phyloP scores from a whole-genome alignment of 2,329 filamentous ascomycete genomes.

The Rugonectria rugulosa region DNA sequence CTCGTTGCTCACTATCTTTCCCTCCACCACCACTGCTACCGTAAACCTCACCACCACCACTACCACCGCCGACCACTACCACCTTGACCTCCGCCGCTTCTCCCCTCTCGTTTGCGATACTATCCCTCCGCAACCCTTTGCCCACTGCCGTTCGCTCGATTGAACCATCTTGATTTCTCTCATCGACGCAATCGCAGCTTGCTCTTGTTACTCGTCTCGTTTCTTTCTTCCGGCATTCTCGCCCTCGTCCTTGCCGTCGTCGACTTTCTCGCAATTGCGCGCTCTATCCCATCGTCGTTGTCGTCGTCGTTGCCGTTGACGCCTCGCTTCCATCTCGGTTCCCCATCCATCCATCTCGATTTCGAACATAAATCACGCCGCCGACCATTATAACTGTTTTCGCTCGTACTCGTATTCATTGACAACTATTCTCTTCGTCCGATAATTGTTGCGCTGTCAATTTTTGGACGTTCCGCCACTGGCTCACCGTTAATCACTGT shows the following conservation, averaged over 20 bases:
- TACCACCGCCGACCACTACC: not conserved
- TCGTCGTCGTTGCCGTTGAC: not conserved
- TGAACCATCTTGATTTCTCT: no score
- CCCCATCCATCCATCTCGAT: constrained; percentile 13
- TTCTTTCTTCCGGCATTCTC: not conserved
- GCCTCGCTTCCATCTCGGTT: constrained; percentile 10
- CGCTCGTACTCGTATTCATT: constrained; percentile 9
- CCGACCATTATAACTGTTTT: constrained; percentile 3
- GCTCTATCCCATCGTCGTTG: constrained; percentile 6
- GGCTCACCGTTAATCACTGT: constrained; percentile 10
- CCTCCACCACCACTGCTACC: constrained; percentile 10
- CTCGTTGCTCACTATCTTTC: constrained; percentile 9
- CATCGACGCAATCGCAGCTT: not conserved
- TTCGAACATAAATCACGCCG: constrained; percentile 18
- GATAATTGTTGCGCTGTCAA: constrained; percentile 10
- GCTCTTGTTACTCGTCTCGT: not conserved
- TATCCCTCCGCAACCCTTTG: constrained; percentile 18
- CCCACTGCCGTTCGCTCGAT: constrained; percentile 24
- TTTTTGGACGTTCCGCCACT: constrained; percentile 8
- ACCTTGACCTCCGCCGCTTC: constrained; percentile 6
- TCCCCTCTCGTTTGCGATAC: constrained; percentile 2
- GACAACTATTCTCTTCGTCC: constrained; percentile 10
- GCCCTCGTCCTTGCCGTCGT: constrained; percentile 21
- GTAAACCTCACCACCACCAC: constrained; percentile 4
- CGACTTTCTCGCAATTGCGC: constrained; percentile 28